Evolutionary conservation across 768 basidiomycete genomes (phyloP).

Genomic region (Lactarius sp.): DNA sequence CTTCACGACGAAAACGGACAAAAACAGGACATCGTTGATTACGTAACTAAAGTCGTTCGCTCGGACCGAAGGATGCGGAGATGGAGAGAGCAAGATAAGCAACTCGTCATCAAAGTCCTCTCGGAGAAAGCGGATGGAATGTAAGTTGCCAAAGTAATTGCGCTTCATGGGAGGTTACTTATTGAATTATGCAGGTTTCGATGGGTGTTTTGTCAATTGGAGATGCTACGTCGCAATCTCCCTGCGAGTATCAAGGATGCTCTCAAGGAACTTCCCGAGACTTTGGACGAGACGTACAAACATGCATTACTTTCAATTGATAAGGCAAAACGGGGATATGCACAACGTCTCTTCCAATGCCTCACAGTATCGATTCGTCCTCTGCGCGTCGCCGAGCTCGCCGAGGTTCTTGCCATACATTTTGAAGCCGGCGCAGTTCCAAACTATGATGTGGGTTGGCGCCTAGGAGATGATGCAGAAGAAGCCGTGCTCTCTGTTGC

Average conservation of each 20-base stretch:
- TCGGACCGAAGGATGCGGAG: constrained; percentile 5
- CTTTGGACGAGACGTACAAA: constrained; percentile 10
- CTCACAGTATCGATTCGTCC: constrained; percentile 3
- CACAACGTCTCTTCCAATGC: constrained; percentile 15
- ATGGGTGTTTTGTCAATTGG: constrained; percentile 10
- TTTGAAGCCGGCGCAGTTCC: background rate
- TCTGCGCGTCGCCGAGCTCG: constrained; percentile 2
- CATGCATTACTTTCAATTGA: background rate
- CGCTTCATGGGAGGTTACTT: too few relatives aligned
- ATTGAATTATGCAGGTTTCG: constrained; percentile 2
- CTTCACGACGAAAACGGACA: constrained; percentile 10
- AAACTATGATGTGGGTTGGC: background rate
- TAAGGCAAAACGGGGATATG: background rate
- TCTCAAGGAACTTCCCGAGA: background rate
- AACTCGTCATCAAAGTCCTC: constrained; percentile 1
- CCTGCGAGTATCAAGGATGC: constrained; percentile 1
- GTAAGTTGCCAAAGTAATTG: background rate
- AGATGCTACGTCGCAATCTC: background rate
- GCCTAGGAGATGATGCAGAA: background rate
- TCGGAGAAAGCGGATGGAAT: constrained; percentile 11
- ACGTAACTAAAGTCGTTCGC: background rate
- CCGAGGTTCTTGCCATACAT: constrained; percentile 7
- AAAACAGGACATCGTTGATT: background rate
- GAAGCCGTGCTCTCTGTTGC: constrained; percentile 6
- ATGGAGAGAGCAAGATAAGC: constrained; percentile 2